Conservation (phyloP, 345 rosid species). For the Ceriops tagal region DNA sequence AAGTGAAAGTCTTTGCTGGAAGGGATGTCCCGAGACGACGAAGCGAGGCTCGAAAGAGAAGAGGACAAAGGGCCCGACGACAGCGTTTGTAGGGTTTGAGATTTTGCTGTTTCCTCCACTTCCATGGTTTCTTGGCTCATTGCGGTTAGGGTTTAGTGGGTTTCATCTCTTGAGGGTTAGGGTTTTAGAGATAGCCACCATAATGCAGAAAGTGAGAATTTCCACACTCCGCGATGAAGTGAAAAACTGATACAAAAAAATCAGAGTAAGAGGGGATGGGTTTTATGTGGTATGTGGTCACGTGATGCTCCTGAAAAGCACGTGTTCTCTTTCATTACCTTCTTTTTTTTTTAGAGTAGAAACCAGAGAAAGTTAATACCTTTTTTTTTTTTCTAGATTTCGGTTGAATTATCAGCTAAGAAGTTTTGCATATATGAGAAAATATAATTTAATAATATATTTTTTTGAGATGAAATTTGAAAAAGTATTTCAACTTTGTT, state of each 20-base stretch:
- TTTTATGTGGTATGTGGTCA: background rate
- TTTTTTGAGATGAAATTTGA: too few species aligned
- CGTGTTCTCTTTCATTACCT: conserved; percentile 2
- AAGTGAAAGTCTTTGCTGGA: conserved; percentile 73
- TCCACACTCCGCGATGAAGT: background rate
- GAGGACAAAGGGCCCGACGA: conserved; percentile 39
- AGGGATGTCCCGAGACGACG: conserved; percentile 55
- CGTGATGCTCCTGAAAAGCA: conserved; percentile 1
- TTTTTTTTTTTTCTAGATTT: too few species aligned
- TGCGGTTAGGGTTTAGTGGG: background rate
- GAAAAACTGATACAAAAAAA: background rate
- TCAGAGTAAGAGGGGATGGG: background rate
- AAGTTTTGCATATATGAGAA: too few species aligned
- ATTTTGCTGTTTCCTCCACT: conserved; percentile 15
- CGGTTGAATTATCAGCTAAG: too few species aligned
- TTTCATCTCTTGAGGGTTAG: conserved; percentile 15
- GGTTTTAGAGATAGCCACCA: background rate
- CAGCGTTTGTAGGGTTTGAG: conserved; percentile 36
- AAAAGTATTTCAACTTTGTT: too few species aligned
- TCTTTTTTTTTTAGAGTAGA: too few species aligned
- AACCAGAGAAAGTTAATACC: too few species aligned
- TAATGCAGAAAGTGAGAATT: background rate
- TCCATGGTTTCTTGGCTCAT: conserved; percentile 14
- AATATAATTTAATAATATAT: too few species aligned
- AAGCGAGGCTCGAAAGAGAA: conserved; percentile 47